Percentiles rank a stretch among this genome's conserved stretches.
Conservation (phyloP, 495 filamentous ascomycete species). For the Talaromyces liani region DNA sequence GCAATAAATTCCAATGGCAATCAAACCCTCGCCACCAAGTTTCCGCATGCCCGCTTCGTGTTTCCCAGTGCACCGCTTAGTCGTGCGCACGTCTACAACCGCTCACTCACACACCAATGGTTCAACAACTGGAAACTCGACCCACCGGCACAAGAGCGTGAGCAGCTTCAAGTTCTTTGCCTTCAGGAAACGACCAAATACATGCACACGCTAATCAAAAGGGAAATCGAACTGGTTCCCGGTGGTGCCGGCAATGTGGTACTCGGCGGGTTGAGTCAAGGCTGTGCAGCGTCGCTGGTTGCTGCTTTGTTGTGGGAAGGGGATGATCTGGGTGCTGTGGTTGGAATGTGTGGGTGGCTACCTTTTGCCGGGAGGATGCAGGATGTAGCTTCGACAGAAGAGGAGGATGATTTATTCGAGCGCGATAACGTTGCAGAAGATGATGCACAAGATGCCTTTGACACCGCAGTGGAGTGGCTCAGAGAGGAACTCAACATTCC, state of each 20-base stretch:
- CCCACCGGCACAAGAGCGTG: not conserved
- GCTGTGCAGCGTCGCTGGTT: slow-evolving; percentile 42
- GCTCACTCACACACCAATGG: not conserved
- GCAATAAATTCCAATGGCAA: not conserved
- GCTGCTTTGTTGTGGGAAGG: slow-evolving; percentile 30
- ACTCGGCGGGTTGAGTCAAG: slow-evolving; percentile 48
- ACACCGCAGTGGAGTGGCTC: not conserved
- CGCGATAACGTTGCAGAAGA: slow-evolving; percentile 14
- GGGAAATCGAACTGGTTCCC: not conserved
- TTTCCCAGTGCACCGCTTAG: not conserved
- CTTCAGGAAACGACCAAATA: not conserved
- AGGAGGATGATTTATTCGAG: slow-evolving; percentile 12
- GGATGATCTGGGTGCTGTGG: slow-evolving; percentile 25
- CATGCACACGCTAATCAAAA: not conserved
- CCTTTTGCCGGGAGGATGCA: slow-evolving; percentile 36
- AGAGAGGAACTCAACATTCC: not conserved
- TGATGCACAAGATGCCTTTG: slow-evolving; percentile 10
- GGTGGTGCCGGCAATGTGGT: slow-evolving; percentile 29
- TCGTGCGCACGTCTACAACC: not conserved
- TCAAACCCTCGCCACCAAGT: not conserved
- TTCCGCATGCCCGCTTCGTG: not conserved
- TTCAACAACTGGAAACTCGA: slow-evolving; percentile 1
- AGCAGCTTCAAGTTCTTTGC: not conserved
- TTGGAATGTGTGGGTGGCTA: slow-evolving; percentile 51
- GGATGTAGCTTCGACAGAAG: slow-evolving; percentile 15